Evolutionary conservation across 2,329 filamentous ascomycete species (phyloP).

Genomic region (Neopestalotiopsis sp.): DNA sequence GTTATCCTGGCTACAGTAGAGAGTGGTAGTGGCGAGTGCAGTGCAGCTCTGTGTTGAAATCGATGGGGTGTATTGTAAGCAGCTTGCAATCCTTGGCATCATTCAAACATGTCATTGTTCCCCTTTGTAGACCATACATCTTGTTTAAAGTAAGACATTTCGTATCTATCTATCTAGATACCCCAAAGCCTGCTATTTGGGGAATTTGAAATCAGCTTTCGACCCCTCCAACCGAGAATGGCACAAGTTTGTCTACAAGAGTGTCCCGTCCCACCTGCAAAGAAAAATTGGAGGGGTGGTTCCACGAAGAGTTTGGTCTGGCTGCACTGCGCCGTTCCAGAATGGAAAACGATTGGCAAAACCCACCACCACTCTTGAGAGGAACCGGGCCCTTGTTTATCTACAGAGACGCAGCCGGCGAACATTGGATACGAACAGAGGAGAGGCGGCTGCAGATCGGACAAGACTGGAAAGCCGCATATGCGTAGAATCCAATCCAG

Average conservation of each 20-base stretch:
- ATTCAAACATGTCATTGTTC: background rate
- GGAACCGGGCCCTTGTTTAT: background rate
- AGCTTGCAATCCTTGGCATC: background rate
- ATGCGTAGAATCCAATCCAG: background rate
- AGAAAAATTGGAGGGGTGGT: background rate
- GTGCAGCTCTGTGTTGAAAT: background rate
- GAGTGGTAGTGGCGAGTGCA: background rate
- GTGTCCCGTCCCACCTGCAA: slow-evolving; percentile 2
- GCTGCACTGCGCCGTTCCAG: background rate
- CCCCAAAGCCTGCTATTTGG: background rate
- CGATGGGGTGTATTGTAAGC: background rate
- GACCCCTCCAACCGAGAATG: background rate
- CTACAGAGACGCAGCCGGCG: background rate
- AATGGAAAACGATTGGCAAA: background rate
- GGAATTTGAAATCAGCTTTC: background rate
- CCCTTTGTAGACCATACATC: background rate
- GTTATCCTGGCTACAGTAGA: background rate
- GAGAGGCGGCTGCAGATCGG: background rate
- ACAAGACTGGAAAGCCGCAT: background rate
- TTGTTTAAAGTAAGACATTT: background rate
- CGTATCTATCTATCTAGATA: background rate
- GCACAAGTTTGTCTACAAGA: background rate
- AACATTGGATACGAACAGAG: background rate
- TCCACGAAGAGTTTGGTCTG: background rate
- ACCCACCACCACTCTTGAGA: background rate